Evolutionary conservation across 192 early-diverging fungal species (phyloP).

Genomic region (Tieghemiomyces parasiticus): DNA sequence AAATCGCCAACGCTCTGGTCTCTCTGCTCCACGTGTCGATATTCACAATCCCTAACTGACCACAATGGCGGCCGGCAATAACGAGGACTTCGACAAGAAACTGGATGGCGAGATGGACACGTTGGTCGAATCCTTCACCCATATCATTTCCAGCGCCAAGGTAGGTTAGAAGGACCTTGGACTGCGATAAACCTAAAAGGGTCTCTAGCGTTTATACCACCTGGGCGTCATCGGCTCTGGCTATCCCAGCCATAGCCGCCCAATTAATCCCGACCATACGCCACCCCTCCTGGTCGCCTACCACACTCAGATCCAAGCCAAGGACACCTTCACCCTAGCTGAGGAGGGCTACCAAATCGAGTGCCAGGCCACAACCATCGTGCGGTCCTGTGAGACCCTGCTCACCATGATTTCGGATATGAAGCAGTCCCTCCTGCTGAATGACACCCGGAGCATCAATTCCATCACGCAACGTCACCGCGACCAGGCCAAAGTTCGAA

Average conservation of each 20-base stretch:
- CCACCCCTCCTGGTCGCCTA: not conserved
- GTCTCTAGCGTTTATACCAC: not conserved
- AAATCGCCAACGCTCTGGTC: too few species aligned
- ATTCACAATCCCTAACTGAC: not conserved
- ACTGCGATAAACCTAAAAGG: not conserved
- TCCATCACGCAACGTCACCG: not conserved
- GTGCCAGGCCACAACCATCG: constrained; percentile 3
- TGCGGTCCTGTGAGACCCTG: constrained; percentile 1
- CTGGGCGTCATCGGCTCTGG: not conserved
- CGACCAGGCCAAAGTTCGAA: not conserved
- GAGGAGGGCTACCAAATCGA: constrained; percentile 6
- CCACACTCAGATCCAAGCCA: constrained; percentile 4
- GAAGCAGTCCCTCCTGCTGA: constrained; percentile 5
- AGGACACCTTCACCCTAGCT: constrained; percentile 5
- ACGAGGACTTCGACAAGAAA: not conserved
- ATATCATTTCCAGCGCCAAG: not conserved
- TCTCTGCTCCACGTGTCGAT: too few species aligned
- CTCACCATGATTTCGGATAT: constrained; percentile 4
- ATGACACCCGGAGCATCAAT: constrained; percentile 7
- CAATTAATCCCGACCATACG: not conserved
- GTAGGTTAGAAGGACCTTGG: not conserved
- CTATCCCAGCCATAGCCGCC: not conserved
- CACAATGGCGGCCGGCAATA: not conserved
- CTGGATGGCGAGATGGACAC: not conserved
- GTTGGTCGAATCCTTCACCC: not conserved